A percentile compares a stretch with the other conserved stretches of the same genome.
phyloP scores from a whole-genome alignment of 2,329 filamentous ascomycete genomes.

The Xylaria sp. region DNA sequence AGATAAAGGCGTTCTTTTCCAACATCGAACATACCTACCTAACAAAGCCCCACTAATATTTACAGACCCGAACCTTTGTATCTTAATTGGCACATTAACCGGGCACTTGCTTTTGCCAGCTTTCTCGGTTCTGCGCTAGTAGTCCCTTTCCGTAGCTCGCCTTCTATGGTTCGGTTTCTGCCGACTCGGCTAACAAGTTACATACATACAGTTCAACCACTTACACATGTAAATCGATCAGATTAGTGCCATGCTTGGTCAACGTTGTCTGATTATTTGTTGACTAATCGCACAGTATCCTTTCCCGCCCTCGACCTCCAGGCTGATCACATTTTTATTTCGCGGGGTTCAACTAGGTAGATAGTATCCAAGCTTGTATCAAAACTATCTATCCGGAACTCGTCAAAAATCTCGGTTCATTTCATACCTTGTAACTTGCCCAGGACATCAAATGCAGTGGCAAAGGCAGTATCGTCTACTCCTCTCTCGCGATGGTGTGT shows the following conservation, averaged over 20 bases:
- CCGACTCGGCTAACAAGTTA: not conserved
- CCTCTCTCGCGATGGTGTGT: too few relatives aligned
- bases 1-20: not conserved
- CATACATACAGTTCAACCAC: not conserved
- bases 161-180: conserved; percentile 3
- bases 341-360: not conserved
- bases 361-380: not conserved
- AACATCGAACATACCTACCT: too few relatives aligned
- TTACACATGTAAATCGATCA: not conserved
- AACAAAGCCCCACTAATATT: not conserved
- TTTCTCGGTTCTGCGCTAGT: not conserved
- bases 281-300: not conserved
- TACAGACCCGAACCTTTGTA: not conserved
- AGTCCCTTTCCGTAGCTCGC: not conserved
- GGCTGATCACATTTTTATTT: not conserved
- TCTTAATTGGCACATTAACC: not conserved
- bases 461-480: too few relatives aligned
- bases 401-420: not conserved
- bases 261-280: not conserved
- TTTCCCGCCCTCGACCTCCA: not conserved
- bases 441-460: too few relatives aligned
- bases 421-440: not conserved
- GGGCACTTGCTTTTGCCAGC: not conserved
- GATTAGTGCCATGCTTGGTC: not conserved
- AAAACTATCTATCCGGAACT: not conserved